These are phyloP conservation scores for Rhizopogon roseolus DNA, from an alignment of 768 basidiomycete genomes.

Conservation along the genomic window DNA sequence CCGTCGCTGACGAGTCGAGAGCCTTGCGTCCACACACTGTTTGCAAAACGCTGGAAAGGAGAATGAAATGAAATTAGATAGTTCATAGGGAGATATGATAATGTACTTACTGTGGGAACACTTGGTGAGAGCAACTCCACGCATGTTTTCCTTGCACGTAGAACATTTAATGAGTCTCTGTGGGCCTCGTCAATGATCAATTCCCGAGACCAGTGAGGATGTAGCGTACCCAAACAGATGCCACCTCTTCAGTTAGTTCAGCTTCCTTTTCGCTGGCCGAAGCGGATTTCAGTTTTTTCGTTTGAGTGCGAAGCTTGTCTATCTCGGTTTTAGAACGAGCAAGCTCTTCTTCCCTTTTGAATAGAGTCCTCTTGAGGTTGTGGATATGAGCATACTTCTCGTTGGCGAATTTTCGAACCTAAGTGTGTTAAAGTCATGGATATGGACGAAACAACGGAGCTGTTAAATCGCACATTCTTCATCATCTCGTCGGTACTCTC, in stretches of 20 bases:
- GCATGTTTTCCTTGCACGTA: slow-evolving; percentile 75
- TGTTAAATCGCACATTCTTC: slow-evolving; percentile 30
- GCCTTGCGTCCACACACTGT: slow-evolving; percentile 79
- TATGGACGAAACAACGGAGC: not conserved
- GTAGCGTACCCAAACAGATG: slow-evolving; percentile 52
- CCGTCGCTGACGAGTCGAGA: slow-evolving; percentile 87
- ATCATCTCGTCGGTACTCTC: slow-evolving; percentile 36
- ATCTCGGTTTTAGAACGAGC: slow-evolving; percentile 43
- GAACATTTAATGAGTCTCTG: slow-evolving; percentile 86
- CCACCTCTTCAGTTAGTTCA: slow-evolving; percentile 43
- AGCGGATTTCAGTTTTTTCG: slow-evolving; percentile 36
- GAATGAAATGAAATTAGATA: not conserved
- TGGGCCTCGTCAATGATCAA: not conserved
- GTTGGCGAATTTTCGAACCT: slow-evolving; percentile 26
- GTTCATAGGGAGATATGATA: not conserved
- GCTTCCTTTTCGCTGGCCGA: slow-evolving; percentile 27
- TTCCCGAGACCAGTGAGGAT: not conserved
- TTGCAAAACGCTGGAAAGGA: slow-evolving; percentile 70
- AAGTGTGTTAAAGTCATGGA: not conserved
- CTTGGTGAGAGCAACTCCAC: slow-evolving; percentile 77
- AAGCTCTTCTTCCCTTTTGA: slow-evolving; percentile 41
- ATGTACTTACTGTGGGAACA: slow-evolving; percentile 83
- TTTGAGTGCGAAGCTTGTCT: slow-evolving; percentile 43
- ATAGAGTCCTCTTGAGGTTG: slow-evolving; percentile 17
- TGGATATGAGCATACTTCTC: slow-evolving; percentile 26